A percentile compares a stretch with the other conserved stretches of the same genome.
These are phyloP conservation scores for Saccharomyces uvarum DNA, from an alignment of 1,139 yeast species.

Conservation along the genomic window DNA sequence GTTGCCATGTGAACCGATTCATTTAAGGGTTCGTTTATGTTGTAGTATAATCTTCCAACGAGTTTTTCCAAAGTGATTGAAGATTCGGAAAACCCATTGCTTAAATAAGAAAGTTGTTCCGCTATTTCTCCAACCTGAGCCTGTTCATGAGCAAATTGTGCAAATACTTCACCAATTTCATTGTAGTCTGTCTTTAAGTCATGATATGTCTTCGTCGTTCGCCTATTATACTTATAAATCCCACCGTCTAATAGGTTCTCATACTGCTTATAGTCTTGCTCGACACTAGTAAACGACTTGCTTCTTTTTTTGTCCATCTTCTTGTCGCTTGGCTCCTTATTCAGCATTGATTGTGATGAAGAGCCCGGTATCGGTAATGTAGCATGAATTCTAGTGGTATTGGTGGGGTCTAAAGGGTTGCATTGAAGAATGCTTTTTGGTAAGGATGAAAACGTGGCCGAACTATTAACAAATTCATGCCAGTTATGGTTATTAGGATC, in stretches of 20 bases:
- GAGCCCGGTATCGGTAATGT: constrained; percentile 46
- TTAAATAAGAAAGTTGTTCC: constrained; percentile 59
- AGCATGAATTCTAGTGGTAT: constrained; percentile 50
- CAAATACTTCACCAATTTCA: constrained; percentile 37
- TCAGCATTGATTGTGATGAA: neutral
- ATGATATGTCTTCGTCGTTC: constrained; percentile 52
- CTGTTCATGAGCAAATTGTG: constrained; percentile 53
- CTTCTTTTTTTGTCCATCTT: constrained; percentile 32
- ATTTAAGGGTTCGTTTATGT: constrained; percentile 75
- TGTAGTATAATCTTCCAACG: constrained; percentile 60
- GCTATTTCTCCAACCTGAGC: constrained; percentile 35
- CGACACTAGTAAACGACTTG: constrained; percentile 32
- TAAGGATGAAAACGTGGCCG: constrained; percentile 51
- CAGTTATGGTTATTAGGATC: constrained; percentile 75
- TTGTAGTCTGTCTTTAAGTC: constrained; percentile 45
- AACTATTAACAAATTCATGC: constrained; percentile 43
- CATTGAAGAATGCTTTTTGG: constrained; percentile 50
- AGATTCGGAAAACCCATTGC: constrained; percentile 72
- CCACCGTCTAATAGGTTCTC: constrained; percentile 48
- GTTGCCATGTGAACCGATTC: constrained; percentile 74
- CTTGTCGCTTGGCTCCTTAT: neutral
- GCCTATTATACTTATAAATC: constrained; percentile 60
- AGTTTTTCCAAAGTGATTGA: constrained; percentile 60
- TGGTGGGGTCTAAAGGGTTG: constrained; percentile 44
- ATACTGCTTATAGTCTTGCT: constrained; percentile 44